Evolutionary conservation across 441 rosid genomes (phyloP).

Genomic region (Gossypium lobatum): DNA sequence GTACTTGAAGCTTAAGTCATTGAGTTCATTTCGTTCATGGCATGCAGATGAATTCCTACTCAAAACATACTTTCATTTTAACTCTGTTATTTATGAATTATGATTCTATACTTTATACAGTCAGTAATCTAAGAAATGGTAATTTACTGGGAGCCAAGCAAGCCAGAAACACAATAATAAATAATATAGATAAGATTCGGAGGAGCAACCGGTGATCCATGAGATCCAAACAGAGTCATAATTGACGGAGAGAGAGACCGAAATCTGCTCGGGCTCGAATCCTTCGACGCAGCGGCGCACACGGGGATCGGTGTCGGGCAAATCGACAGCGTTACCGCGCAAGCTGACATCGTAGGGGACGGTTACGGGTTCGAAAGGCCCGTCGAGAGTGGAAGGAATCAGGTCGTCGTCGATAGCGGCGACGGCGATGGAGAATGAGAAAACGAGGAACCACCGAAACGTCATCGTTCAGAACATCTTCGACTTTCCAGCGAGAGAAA

Average conservation of each 20-base stretch:
- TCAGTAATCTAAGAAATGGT: not conserved
- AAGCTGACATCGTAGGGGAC: slow-evolving; percentile 53
- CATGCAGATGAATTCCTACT: not conserved
- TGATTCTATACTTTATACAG: not conserved
- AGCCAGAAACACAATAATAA: not conserved
- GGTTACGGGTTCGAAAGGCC: slow-evolving; percentile 70
- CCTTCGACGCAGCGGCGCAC: slow-evolving; percentile 62
- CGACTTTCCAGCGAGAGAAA: not conserved
- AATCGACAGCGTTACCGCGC: slow-evolving; percentile 67
- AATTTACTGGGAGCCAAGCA: not conserved
- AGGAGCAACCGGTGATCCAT: slow-evolving; percentile 69
- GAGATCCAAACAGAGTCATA: slow-evolving; percentile 80
- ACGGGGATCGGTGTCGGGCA: slow-evolving; percentile 74
- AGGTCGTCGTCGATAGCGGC: slow-evolving; percentile 10
- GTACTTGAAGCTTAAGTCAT: not conserved
- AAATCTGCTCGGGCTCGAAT: slow-evolving; percentile 77
- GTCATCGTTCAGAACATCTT: not conserved
- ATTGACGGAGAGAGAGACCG: slow-evolving; percentile 53
- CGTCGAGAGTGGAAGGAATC: slow-evolving; percentile 68
- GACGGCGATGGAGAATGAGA: slow-evolving; percentile 2
- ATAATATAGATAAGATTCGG: not conserved
- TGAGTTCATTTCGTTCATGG: not conserved
- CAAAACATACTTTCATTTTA: not conserved
- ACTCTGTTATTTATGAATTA: not conserved
- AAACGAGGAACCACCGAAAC: not conserved